Evolutionary conservation across 345 rosid genomes (phyloP).

Genomic region (Boechera stricta): DNA sequence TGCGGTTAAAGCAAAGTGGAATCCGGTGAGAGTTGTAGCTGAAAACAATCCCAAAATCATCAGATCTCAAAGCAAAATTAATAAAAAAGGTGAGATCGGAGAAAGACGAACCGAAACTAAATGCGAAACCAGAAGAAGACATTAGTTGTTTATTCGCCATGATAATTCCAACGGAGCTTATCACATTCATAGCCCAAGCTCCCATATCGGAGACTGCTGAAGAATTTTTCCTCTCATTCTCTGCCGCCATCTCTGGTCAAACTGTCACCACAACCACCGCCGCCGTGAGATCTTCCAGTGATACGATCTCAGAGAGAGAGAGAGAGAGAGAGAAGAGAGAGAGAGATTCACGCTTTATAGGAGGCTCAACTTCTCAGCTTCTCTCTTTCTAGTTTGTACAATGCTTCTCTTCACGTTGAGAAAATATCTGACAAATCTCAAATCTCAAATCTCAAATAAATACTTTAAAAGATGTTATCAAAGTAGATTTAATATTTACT

Average conservation of each 20-base stretch:
- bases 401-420: slow-evolving; percentile 18
- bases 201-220: slow-evolving; percentile 83
- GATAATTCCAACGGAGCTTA: slow-evolving; percentile 90
- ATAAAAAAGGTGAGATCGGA: neutral
- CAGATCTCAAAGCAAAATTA: slow-evolving; percentile 36
- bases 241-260: slow-evolving; percentile 43
- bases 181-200: slow-evolving; percentile 96
- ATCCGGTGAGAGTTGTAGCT: slow-evolving; percentile 92
- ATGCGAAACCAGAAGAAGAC: slow-evolving; percentile 75
- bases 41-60: neutral
- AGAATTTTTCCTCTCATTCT: slow-evolving; percentile 39
- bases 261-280: neutral
- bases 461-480: neutral
- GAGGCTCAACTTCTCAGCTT: slow-evolving; percentile 17
- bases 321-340: neutral
- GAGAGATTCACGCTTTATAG: slow-evolving; percentile 13
- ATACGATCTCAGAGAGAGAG: neutral
- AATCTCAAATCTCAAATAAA: neutral
- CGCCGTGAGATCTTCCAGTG: slow-evolving; percentile 14
- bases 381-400: neutral
- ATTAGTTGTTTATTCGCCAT: slow-evolving; percentile 97
- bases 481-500: slow-evolving; percentile 13
- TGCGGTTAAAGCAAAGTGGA: slow-evolving; percentile 88
- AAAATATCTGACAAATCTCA: slow-evolving; percentile 24
- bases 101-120: slow-evolving; percentile 69